Base-by-base conservation (phyloP, 345 rosid genomes). In the Populus pruinosa region DNA sequence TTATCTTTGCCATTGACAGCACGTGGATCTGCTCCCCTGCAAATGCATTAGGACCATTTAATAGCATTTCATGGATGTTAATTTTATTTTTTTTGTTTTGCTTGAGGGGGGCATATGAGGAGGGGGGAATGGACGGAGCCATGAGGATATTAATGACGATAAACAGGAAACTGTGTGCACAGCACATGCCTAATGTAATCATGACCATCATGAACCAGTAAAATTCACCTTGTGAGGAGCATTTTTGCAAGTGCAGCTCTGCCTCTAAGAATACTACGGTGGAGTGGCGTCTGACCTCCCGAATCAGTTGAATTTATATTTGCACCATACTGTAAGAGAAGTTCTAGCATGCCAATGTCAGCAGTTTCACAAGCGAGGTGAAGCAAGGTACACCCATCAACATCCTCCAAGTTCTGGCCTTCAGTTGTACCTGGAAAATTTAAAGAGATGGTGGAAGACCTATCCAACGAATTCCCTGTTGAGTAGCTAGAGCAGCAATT, bases 341-440 rank as follows among this genome's bases (percentile, higher is more conserved):
- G 97, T 86, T 96, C 99, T 14, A 94, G 83, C 99, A 96, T 94
- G 77, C 99, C 98, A 55, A 96, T 86, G 79, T 96, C 99, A 16
- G 92, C 91, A 69, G 90, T 87, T 87, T 94, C 97, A 88, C 98
- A 96, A 69, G 99, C 98, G 65, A 96, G 97, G 84, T 96, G 98
- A 79, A 96, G 94, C 73, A 94, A 86, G 55, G 97, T 79, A 79
- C 96, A 87, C 35, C 99, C 98, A 77, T 88, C 88, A n/a, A 86
- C 76, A 74, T 85, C 90, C 6, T 90, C 97, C 38, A 78, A 12
- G 75, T 66, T 66, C 69, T 76, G 90, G 78, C 85, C 85, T 81
- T 88, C 93, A 79, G 82, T 84, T 31, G 85, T 71, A 16, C 87
- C 83, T 6, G 81, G 83, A 49, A 89, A 81, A 85, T 84, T 88